phyloP scores from a whole-genome alignment of 352 stramenopile genomes.

The Pythium aristosporum region DNA sequence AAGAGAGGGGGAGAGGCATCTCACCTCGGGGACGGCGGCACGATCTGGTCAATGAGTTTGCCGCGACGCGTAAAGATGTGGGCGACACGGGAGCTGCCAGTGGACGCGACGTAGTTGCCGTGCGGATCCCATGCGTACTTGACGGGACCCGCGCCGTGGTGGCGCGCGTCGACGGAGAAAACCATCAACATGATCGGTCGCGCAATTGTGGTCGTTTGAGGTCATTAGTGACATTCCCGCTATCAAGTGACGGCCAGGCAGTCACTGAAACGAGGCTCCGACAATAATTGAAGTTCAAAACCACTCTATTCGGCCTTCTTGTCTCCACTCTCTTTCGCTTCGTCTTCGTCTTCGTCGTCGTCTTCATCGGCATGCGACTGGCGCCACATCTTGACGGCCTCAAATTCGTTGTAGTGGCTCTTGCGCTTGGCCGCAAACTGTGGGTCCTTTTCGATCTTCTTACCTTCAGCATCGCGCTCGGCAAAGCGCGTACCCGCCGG shows the following conservation, averaged over 20 bases:
- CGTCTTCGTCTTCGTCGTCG: constrained; percentile 43
- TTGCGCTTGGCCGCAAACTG: constrained; percentile 77
- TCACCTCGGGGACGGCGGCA: constrained; percentile 70
- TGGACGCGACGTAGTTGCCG: constrained; percentile 75
- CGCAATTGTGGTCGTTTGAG: background rate
- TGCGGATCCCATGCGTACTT: constrained; percentile 83
- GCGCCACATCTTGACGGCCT: constrained; percentile 66
- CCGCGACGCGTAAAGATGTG: constrained; percentile 72
- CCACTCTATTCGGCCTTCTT: background rate
- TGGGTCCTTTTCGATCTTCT: constrained; percentile 67
- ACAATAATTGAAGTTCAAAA: background rate
- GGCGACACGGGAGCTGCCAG: constrained; percentile 66
- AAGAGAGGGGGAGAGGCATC: background rate
- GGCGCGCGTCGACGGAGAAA: constrained; percentile 77
- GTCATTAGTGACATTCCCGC: background rate
- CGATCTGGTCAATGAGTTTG: constrained; percentile 79
- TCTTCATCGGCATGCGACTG: constrained; percentile 52
- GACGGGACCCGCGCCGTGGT: constrained; percentile 67
- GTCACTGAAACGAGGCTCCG: background rate
- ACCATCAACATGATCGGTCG: constrained; percentile 65
- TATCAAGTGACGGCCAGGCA: background rate
- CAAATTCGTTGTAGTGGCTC: constrained; percentile 83
- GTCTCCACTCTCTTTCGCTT: constrained; percentile 1
- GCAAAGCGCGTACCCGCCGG: constrained; percentile 29
- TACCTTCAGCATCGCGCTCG: constrained; percentile 49